These are phyloP conservation scores for Phycomyces nitens DNA, from an alignment of 192 early-diverging fungal species.

Conservation along the genomic window DNA sequence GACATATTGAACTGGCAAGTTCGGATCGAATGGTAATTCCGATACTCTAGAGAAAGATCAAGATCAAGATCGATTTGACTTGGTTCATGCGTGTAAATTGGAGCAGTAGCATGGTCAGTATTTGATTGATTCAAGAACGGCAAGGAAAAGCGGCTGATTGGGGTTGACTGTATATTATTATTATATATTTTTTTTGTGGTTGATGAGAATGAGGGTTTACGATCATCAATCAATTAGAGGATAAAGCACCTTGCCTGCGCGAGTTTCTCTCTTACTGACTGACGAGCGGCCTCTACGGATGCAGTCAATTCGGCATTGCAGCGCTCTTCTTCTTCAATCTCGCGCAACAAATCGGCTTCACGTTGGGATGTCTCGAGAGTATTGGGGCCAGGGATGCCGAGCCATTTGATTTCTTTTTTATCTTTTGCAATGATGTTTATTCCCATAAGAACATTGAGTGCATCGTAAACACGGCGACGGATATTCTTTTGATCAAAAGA, in stretches of 20 bases:
- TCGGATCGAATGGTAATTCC: too few relatives aligned
- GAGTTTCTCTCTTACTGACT: neutral
- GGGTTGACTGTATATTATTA: too few relatives aligned
- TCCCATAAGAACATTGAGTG: constrained; percentile 65
- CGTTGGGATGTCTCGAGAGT: neutral
- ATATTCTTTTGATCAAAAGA: constrained; percentile 60
- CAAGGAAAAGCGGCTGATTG: too few relatives aligned
- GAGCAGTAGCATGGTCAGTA: too few relatives aligned
- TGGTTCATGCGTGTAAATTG: too few relatives aligned
- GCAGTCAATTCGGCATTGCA: neutral
- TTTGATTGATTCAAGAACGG: too few relatives aligned
- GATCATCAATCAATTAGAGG: too few relatives aligned
- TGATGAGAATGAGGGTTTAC: too few relatives aligned
- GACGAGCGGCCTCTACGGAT: neutral
- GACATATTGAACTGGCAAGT: too few relatives aligned
- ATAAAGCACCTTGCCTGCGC: neutral
- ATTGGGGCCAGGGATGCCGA: constrained; percentile 46
- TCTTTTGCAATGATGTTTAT: constrained; percentile 63
- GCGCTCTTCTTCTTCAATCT: neutral
- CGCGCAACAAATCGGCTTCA: neutral
- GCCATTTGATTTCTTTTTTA: constrained; percentile 62
- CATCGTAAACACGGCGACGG: constrained; percentile 67
- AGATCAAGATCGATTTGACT: too few relatives aligned
- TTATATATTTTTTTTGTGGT: too few relatives aligned
- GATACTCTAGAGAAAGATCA: too few relatives aligned